Conservation (phyloP, 441 rosid genomes). For the Corymbia calophylla region DNA sequence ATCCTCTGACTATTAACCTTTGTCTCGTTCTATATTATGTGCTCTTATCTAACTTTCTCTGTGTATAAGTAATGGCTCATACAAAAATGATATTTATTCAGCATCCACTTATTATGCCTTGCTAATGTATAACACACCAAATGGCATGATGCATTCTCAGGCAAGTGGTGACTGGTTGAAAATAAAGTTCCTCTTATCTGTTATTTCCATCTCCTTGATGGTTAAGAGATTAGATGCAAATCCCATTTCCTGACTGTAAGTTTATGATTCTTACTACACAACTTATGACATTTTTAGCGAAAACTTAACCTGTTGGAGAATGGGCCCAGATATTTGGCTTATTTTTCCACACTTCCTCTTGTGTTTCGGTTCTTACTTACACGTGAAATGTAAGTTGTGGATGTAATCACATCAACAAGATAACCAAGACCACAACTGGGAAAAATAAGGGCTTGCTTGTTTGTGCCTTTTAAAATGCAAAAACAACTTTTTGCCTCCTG, state of each 20-base stretch:
- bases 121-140: neutral
- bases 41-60: neutral
- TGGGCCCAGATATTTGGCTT: neutral
- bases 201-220: neutral
- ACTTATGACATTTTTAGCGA: neutral
- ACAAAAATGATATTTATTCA: neutral
- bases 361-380: neutral
- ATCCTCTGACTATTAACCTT: neutral
- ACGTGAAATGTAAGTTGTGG: neutral
- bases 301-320: neutral
- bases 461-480: neutral
- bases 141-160: neutral
- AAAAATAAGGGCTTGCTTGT: neutral
- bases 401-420: neutral
- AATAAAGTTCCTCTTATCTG: neutral
- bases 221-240: neutral
- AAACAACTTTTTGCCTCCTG: neutral
- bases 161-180: neutral
- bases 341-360: neutral
- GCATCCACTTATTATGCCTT: neutral
- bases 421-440: neutral
- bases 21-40: neutral
- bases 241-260: neutral
- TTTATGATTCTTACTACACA: neutral
- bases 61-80: neutral